Evolutionary conservation across 2,329 filamentous ascomycete species (phyloP).

Genomic region (Penicillium sp.): DNA sequence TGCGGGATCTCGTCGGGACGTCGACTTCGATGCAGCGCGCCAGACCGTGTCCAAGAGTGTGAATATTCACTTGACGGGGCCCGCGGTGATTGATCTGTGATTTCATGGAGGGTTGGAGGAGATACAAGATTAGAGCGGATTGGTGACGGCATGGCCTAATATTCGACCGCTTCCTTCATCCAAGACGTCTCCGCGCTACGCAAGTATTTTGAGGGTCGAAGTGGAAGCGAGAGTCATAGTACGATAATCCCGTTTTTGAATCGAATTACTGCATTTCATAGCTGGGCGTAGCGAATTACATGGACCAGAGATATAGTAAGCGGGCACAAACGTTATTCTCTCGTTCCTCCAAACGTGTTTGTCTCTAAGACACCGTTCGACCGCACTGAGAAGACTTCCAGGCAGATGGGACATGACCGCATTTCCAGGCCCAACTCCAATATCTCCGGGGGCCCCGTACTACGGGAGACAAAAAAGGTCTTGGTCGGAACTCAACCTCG

Average conservation of each 20-base stretch:
- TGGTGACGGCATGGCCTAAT: neutral
- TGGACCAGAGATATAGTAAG: no score
- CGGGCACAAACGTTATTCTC: no score
- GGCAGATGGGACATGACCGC: no score
- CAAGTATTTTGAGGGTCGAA: neutral
- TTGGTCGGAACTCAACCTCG: no score
- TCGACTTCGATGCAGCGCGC: constrained; percentile 14
- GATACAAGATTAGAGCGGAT: neutral
- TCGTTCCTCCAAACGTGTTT: no score
- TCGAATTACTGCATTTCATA: neutral
- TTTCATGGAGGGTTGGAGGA: neutral
- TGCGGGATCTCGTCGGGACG: constrained; percentile 6
- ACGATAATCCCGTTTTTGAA: neutral
- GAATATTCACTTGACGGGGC: constrained; percentile 23
- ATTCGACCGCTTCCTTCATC: neutral
- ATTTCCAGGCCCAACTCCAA: no score
- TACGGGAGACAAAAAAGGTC: no score
- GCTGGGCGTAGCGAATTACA: neutral
- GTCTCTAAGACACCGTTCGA: no score
- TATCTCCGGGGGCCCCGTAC: no score
- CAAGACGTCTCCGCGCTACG: neutral
- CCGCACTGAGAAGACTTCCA: no score
- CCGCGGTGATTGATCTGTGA: constrained; percentile 17
- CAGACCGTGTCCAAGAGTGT: constrained; percentile 26
- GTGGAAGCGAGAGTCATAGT: neutral